Base-by-base conservation (phyloP, 345 rosid genomes). In the Hevea brasiliensis region DNA sequence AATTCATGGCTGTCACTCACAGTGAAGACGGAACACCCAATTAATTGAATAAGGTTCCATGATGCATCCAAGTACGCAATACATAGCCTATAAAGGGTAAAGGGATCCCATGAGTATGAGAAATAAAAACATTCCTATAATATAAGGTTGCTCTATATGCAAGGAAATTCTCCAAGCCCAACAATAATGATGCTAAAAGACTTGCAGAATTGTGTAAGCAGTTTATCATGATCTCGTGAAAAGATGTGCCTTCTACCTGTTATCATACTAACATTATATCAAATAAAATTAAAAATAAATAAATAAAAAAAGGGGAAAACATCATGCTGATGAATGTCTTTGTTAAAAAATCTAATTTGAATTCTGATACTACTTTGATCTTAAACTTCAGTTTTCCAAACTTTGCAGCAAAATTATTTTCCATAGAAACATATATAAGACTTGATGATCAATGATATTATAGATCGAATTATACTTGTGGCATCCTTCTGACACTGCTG, bases 1-100 rank as follows among this genome's bases (percentile, higher is more conserved):
- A 62, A 3, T 37, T 48, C 37, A 62, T 1, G 47, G 11, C 3
- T n/a, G 29, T 35, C 68, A 86, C 98, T 83, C 81, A 91, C 97
- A 76, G 67, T 77, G 81, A 92, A 87, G 59, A 74, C 65, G 50
- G 84, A 81, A 42, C 65, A 60, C 73, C 87, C 84, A 71, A 87
- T 86, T 82, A 78, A 81, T 60, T 89, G 85, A 84, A 81, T 74
- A 71, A 92, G 92, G 70, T 70, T 79, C 92, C 93, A 81, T 44
- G 87, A 83, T 64, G 88, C 89, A 80, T 87, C 93, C 89, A 85
- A 20, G 77, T 89, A 87, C 64, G 90, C 84, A 82, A 80, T 44
- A 74, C 87, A 90, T 27, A 84, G 79, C 87, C 98, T 94, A 74
- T 72, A 32, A 73, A 65, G 15, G 48, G 56, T 1, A 59, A 78